Conservation (phyloP, 108 stramenopile species). For the Nitzschia palea region DNA sequence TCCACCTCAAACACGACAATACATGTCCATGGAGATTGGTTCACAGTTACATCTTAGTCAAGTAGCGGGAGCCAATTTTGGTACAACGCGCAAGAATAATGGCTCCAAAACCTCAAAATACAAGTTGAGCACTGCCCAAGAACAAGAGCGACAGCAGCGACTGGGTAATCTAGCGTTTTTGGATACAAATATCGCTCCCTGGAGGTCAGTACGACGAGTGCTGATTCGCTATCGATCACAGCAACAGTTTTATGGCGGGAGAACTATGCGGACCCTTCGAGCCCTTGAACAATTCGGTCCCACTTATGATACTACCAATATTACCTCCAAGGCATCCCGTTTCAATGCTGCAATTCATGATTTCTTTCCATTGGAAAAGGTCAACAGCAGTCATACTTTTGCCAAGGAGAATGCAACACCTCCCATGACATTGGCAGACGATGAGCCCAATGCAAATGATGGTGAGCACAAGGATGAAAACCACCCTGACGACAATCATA, state of each 20-base stretch:
- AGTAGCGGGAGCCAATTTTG: slow-evolving; percentile 37
- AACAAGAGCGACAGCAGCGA: slow-evolving; percentile 35
- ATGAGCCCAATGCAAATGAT: too few relatives aligned
- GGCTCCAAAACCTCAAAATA: not conserved
- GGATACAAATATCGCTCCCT: not conserved
- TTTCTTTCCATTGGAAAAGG: slow-evolving; percentile 1
- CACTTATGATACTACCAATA: not conserved
- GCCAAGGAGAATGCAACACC: not conserved
- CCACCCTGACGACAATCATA: too few relatives aligned
- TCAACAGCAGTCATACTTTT: not conserved
- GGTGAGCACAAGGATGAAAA: too few relatives aligned
- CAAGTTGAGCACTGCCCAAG: slow-evolving; percentile 53
- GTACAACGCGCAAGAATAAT: not conserved
- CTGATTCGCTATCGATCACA: not conserved
- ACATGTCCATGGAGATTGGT: slow-evolving; percentile 2
- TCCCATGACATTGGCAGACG: too few relatives aligned
- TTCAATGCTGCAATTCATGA: not conserved
- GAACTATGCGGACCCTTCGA: slow-evolving; percentile 1
- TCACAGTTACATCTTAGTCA: slow-evolving; percentile 18
- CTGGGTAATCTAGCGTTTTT: not conserved
- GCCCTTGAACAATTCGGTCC: not conserved
- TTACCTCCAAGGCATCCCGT: not conserved
- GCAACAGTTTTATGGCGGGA: not conserved
- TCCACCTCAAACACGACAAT: slow-evolving; percentile 3
- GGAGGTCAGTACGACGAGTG: slow-evolving; percentile 2